Evolutionary conservation across 2,329 filamentous ascomycete genomes (phyloP).

Genomic region (Pleurostoma richardsiae): DNA sequence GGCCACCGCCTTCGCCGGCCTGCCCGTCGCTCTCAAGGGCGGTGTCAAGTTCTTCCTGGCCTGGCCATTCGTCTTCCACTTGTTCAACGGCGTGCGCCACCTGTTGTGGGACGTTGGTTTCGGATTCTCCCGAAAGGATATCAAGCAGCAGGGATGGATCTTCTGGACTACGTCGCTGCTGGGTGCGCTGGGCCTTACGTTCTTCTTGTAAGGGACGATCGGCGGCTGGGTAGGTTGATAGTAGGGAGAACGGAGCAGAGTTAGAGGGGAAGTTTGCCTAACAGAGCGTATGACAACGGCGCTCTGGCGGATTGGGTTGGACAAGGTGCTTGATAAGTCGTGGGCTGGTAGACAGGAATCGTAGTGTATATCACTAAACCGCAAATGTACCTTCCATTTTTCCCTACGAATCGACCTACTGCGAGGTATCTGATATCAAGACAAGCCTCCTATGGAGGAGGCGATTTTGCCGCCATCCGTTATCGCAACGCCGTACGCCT

Average conservation of each 20-base stretch:
- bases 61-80: slow-evolving; percentile 57
- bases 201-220: slow-evolving; percentile 33
- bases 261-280: too few relatives aligned
- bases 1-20: slow-evolving; percentile 52
- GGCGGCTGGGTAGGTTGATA: neutral
- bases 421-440: too few relatives aligned
- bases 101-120: slow-evolving; percentile 45
- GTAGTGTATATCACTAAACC: too few relatives aligned
- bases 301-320: too few relatives aligned
- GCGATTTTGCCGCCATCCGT: too few relatives aligned
- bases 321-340: too few relatives aligned
- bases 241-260: neutral
- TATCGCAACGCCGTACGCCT: too few relatives aligned
- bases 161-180: slow-evolving; percentile 43
- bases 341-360: too few relatives aligned
- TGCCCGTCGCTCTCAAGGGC: slow-evolving; percentile 56
- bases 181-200: slow-evolving; percentile 38
- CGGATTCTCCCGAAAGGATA: slow-evolving; percentile 44
- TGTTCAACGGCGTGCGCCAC: slow-evolving; percentile 50
- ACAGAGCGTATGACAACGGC: too few relatives aligned
- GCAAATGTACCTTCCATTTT: too few relatives aligned
- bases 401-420: too few relatives aligned
- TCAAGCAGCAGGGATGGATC: slow-evolving; percentile 38
- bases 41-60: slow-evolving; percentile 48
- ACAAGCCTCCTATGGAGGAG: too few relatives aligned